Evolutionary conservation across 2,329 filamentous ascomycete genomes (phyloP).

Genomic region (Stagonosporopsis tanaceti): DNA sequence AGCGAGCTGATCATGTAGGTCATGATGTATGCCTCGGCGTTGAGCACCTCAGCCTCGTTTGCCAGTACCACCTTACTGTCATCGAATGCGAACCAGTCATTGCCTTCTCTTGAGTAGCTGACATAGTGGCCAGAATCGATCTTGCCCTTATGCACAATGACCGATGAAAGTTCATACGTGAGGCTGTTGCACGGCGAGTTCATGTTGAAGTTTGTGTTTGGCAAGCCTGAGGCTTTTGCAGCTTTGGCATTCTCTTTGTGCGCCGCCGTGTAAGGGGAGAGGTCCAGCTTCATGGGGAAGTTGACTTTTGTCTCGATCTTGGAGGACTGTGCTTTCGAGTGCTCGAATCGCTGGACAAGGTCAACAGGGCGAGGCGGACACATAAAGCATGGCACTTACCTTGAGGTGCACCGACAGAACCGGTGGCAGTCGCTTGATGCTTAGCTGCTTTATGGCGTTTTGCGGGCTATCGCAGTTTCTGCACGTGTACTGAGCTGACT

Average conservation of each 20-base stretch:
- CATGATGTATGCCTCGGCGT: slow-evolving; percentile 85
- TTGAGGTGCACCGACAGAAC: slow-evolving; percentile 93
- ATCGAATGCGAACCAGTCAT: slow-evolving; percentile 95
- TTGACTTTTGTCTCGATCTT: slow-evolving; percentile 89
- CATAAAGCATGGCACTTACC: slow-evolving; percentile 57
- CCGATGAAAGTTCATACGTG: slow-evolving; percentile 85
- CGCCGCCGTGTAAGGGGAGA: slow-evolving; percentile 85
- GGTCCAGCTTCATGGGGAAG: slow-evolving; percentile 87
- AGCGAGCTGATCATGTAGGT: slow-evolving; percentile 69
- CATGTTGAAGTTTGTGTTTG: slow-evolving; percentile 42
- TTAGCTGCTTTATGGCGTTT: slow-evolving; percentile 83
- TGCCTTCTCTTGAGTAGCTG: slow-evolving; percentile 83
- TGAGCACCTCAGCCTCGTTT: slow-evolving; percentile 82
- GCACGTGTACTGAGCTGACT: slow-evolving; percentile 83
- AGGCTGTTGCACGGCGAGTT: slow-evolving; percentile 60
- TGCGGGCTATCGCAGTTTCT: slow-evolving; percentile 77
- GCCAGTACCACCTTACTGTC: slow-evolving; percentile 91
- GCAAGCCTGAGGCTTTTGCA: slow-evolving; percentile 49
- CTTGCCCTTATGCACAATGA: slow-evolving; percentile 92
- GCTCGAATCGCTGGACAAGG: slow-evolving; percentile 71
- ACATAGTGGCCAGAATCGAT: slow-evolving; percentile 93
- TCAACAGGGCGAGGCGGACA: slow-evolving; percentile 11
- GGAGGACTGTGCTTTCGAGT: slow-evolving; percentile 75
- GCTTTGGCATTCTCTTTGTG: slow-evolving; percentile 48
- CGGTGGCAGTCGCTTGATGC: slow-evolving; percentile 84